phyloP scores from a whole-genome alignment of 2,329 filamentous ascomycete genomes.

The Diaporthe vexans region DNA sequence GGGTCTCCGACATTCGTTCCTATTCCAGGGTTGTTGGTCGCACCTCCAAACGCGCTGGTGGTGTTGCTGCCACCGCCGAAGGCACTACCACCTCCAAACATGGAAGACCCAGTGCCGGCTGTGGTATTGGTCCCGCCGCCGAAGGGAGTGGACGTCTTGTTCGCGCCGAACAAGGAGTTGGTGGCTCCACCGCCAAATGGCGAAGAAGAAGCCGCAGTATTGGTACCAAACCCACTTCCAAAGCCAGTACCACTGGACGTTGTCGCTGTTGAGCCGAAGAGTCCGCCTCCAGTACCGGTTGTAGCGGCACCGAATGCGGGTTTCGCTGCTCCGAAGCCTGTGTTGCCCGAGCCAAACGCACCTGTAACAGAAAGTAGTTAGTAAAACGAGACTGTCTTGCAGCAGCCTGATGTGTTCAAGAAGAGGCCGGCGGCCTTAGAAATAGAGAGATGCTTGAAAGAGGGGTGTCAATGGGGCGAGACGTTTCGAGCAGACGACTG shows the following conservation, averaged over 20 bases:
- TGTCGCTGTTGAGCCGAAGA: constrained; percentile 61
- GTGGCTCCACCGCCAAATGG: constrained; percentile 59
- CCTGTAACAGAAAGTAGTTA: constrained; percentile 40
- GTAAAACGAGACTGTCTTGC: constrained; percentile 24
- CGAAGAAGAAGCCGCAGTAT: constrained; percentile 50
- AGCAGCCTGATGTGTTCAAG: not conserved
- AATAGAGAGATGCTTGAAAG: not conserved
- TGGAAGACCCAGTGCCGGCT: constrained; percentile 54
- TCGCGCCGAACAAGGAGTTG: constrained; percentile 64
- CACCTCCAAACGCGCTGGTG: constrained; percentile 59
- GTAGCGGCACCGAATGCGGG: constrained; percentile 67
- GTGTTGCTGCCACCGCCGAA: constrained; percentile 56
- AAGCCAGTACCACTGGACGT: constrained; percentile 54
- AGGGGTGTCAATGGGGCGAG: constrained; percentile 7
- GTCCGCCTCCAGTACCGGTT: constrained; percentile 56
- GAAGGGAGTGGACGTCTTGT: constrained; percentile 60
- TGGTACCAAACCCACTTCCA: constrained; percentile 58
- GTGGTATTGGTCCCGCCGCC: constrained; percentile 55
- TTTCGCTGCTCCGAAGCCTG: constrained; percentile 57
- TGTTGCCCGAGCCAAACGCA: constrained; percentile 54
- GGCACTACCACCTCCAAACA: constrained; percentile 61
- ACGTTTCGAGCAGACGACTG: constrained; percentile 26
- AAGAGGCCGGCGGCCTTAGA: not conserved
- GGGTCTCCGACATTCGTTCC: constrained; percentile 68
- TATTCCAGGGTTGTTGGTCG: constrained; percentile 63